Percentiles rank a stretch among this genome's conserved stretches.
These are phyloP conservation scores for Rubus idaeus DNA, from an alignment of 306 rosid genomes.

Conservation along the genomic window DNA sequence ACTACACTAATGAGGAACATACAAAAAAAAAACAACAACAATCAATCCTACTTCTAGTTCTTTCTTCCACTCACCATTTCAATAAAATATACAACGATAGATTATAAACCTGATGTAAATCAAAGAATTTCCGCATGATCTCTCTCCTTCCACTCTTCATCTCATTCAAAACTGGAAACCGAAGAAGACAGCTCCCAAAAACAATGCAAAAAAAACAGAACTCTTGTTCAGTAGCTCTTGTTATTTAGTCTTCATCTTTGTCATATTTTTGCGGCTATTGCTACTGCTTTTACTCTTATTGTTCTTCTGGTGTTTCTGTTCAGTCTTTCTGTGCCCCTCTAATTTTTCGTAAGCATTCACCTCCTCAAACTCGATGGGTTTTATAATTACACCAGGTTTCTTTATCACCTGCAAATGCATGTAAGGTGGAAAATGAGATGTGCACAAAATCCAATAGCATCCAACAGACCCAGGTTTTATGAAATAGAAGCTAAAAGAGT, in stretches of 20 bases:
- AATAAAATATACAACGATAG: not conserved
- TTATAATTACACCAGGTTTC: slow-evolving; percentile 75
- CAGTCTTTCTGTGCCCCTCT: slow-evolving; percentile 38
- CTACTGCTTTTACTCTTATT: slow-evolving; percentile 36
- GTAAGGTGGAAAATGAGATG: not conserved
- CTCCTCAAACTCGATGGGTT: slow-evolving; percentile 66
- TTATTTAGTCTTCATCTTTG: slow-evolving; percentile 33
- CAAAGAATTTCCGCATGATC: not conserved
- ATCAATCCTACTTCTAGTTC: not conserved
- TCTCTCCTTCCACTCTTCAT: not conserved
- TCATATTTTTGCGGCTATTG: slow-evolving; percentile 29
- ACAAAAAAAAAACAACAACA: not conserved
- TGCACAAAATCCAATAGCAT: not conserved
- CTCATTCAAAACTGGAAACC: not conserved
- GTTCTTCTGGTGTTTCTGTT: slow-evolving; percentile 40
- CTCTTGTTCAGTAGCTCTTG: not conserved
- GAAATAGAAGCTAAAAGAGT: not conserved
- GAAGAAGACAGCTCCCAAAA: not conserved
- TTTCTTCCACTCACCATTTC: not conserved
- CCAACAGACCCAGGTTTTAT: not conserved
- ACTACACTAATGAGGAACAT: not conserved
- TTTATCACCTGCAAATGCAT: slow-evolving; percentile 67
- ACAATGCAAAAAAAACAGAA: not conserved
- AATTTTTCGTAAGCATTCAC: slow-evolving; percentile 58
- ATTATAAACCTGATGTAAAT: too few relatives aligned